Conservation (phyloP, 2,329 filamentous ascomycete species). For the Xylogone sp. region DNA sequence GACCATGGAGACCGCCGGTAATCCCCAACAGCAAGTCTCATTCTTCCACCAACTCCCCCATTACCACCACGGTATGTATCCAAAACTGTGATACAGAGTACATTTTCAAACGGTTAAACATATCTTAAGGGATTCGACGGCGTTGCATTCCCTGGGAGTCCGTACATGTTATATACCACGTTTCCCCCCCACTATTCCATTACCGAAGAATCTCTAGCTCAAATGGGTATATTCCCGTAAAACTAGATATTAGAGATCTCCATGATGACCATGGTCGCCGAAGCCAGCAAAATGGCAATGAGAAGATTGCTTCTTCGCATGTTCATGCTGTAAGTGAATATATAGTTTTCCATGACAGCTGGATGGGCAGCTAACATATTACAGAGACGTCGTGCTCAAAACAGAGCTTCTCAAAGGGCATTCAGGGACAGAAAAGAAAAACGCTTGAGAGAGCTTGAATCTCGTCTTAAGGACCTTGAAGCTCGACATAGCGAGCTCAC, state of each 20-base stretch:
- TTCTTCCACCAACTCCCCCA: constrained; percentile 22
- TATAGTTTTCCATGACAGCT: too few species aligned
- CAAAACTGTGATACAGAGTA: too few species aligned
- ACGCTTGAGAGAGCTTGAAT: constrained; percentile 60
- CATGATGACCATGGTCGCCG: constrained; percentile 30
- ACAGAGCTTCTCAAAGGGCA: constrained; percentile 56
- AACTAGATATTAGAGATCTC: constrained; percentile 28
- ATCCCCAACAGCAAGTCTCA: constrained; percentile 27
- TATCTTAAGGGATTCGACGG: constrained; percentile 21
- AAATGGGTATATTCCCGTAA: constrained; percentile 27
- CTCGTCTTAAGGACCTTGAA: constrained; percentile 48
- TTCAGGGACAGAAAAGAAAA: constrained; percentile 62
- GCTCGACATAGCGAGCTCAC: constrained; percentile 53
- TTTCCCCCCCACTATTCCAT: constrained; percentile 25
- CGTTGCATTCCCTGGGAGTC: constrained; percentile 9
- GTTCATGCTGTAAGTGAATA: constrained; percentile 26
- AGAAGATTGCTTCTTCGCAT: constrained; percentile 26
- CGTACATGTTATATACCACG: constrained; percentile 19
- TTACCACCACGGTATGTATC: constrained; percentile 23
- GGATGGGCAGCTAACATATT: too few species aligned
- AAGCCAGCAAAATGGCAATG: constrained; percentile 22
- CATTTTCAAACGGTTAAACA: too few species aligned
- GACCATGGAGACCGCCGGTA: constrained; percentile 17
- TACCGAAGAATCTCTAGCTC: constrained; percentile 17
- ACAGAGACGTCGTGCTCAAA: constrained; percentile 56